A percentile compares a stretch with the other conserved stretches of the same genome.
Evolutionary conservation across 1,139 yeast species (phyloP).

Genomic region (Entelexis sorbosivorans): DNA sequence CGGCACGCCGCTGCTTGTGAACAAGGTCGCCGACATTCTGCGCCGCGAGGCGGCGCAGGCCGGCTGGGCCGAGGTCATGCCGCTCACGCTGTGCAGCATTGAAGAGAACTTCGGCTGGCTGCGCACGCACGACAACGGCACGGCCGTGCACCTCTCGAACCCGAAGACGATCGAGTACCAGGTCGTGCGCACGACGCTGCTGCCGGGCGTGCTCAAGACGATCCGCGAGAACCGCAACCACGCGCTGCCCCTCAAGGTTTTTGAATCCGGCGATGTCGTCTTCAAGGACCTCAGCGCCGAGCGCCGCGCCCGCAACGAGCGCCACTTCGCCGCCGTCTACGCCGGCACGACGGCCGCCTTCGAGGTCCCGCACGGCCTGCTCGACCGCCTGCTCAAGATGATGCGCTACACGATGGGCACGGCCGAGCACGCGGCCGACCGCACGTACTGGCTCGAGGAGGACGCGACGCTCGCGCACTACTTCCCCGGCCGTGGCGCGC

Average conservation of each 20-base stretch:
- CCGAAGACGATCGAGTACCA: slow-evolving; percentile 96
- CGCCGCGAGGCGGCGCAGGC: slow-evolving; percentile 88
- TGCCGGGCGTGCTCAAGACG: slow-evolving; percentile 92
- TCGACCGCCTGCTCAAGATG: slow-evolving; percentile 94
- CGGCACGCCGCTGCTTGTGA: slow-evolving; percentile 81
- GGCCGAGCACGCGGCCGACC: slow-evolving; percentile 31
- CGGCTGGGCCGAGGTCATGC: slow-evolving; percentile 93
- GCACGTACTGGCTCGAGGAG: slow-evolving; percentile 49
- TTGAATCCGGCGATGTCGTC: slow-evolving; percentile 91
- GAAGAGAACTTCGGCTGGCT: slow-evolving; percentile 90
- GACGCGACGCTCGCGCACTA: slow-evolving; percentile 47
- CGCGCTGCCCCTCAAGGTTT: slow-evolving; percentile 84
- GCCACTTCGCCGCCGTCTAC: slow-evolving; percentile 88
- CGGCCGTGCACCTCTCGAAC: slow-evolving; percentile 82
- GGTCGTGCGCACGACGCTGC: slow-evolving; percentile 87
- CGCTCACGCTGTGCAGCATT: slow-evolving; percentile 88
- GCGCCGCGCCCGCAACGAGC: slow-evolving; percentile 83
- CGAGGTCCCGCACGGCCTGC: slow-evolving; percentile 84
- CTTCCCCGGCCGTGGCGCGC: slow-evolving; percentile 98
- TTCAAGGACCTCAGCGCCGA: slow-evolving; percentile 70
- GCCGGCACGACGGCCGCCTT: slow-evolving; percentile 95
- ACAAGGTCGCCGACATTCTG: slow-evolving; percentile 81
- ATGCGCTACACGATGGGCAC: slow-evolving; percentile 62
- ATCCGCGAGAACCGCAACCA: slow-evolving; percentile 94
- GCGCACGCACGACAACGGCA: slow-evolving; percentile 61